A percentile compares a stretch with the other conserved stretches of the same genome.
Evolutionary conservation across 1,284 basidiomycete genomes (phyloP).

Genomic region (Cryptococcus floricola): DNA sequence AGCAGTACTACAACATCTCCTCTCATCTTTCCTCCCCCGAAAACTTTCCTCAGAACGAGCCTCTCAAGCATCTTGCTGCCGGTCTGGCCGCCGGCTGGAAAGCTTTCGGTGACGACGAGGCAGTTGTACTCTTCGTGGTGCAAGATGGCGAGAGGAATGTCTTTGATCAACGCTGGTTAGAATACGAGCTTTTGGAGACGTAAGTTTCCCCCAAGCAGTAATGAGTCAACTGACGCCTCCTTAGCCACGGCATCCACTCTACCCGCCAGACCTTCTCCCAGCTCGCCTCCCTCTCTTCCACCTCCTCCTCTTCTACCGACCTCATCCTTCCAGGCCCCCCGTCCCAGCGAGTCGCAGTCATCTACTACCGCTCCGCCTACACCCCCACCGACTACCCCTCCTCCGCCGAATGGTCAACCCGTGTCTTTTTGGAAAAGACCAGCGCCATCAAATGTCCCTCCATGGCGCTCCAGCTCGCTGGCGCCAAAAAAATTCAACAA

Average conservation of each 20-base stretch:
- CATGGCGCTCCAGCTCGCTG: conserved; percentile 86
- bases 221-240: background rate
- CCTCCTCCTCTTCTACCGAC: conserved; percentile 52
- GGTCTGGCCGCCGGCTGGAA: conserved; percentile 77
- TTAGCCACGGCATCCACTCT: conserved; percentile 66
- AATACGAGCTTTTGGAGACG: conserved; percentile 77
- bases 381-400: conserved; percentile 75
- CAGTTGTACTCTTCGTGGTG: conserved; percentile 73
- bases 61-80: conserved; percentile 64
- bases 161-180: conserved; percentile 87
- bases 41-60: conserved; percentile 71
- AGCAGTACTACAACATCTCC: conserved; percentile 60
- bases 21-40: conserved; percentile 54
- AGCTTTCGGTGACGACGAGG: conserved; percentile 57
- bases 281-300: conserved; percentile 55
- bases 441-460: conserved; percentile 89
- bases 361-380: conserved; percentile 88
- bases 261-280: conserved; percentile 72
- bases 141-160: conserved; percentile 90
- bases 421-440: conserved; percentile 72
- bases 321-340: conserved; percentile 53
- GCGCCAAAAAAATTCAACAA: conserved; percentile 94
- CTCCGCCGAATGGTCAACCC: conserved; percentile 61
- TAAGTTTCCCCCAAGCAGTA: conserved; percentile 40
- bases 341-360: conserved; percentile 66